Percentiles rank a stretch among this genome's conserved stretches.
phyloP scores from a whole-genome alignment of 495 filamentous ascomycete genomes.

The Neurospora sp. region DNA sequence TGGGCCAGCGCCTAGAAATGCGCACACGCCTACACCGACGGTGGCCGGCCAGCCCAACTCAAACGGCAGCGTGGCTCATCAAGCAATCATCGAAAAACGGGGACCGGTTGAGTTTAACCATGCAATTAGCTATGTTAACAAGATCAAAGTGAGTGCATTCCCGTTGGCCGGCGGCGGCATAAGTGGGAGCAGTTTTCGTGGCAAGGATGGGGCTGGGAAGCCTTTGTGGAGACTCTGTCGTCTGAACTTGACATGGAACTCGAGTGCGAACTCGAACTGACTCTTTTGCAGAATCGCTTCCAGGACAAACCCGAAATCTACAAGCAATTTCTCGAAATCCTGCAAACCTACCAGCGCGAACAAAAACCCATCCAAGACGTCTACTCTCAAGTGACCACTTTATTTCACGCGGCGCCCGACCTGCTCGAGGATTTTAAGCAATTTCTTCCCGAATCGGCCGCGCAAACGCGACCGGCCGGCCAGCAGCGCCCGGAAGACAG shows the following conservation, averaged over 20 bases:
- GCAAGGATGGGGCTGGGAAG: neutral
- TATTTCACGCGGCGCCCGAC: constrained; percentile 92
- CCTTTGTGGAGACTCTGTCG: neutral
- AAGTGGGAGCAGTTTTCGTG: constrained; percentile 4
- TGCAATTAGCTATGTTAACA: constrained; percentile 99
- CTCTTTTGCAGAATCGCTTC: constrained; percentile 70
- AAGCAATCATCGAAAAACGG: constrained; percentile 61
- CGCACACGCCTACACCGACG: constrained; percentile 43
- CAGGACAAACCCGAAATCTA: constrained; percentile 93
- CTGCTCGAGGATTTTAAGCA: constrained; percentile 98
- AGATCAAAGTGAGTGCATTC: constrained; percentile 72
- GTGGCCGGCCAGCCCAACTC: constrained; percentile 24
- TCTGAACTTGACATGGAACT: neutral
- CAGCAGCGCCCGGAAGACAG: constrained; percentile 38
- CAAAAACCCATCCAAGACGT: constrained; percentile 98
- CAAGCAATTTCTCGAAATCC: constrained; percentile 96
- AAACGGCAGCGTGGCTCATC: constrained; percentile 36
- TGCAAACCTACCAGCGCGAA: constrained; percentile 97
- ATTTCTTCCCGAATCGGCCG: constrained; percentile 93
- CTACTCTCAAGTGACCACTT: constrained; percentile 88
- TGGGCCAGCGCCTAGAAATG: constrained; percentile 27
- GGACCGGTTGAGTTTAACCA: constrained; percentile 99
- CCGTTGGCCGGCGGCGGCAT: neutral
- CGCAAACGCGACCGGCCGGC: constrained; percentile 66
- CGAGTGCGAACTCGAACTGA: constrained; percentile 2